These are phyloP conservation scores for Penicillium aurantiogriseum DNA, from an alignment of 2,329 filamentous ascomycete species.

Conservation along the genomic window DNA sequence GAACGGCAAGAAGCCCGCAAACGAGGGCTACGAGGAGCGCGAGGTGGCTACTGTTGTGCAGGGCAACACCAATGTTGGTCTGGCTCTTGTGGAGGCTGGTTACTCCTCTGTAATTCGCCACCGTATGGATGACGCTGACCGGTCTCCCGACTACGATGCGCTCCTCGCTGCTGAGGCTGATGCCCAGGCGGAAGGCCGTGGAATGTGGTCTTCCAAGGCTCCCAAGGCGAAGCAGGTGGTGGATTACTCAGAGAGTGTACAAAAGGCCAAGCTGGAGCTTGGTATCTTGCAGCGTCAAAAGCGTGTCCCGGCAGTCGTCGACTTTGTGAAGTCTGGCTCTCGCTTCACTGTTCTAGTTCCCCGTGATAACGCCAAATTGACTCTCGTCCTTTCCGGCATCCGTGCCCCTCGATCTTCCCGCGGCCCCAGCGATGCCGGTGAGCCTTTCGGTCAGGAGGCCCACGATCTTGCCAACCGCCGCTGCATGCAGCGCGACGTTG, in stretches of 20 bases:
- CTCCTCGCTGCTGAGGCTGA: conserved; percentile 46
- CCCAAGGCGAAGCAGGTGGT: conserved; percentile 78
- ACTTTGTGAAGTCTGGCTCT: conserved; percentile 96
- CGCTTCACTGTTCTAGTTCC: conserved; percentile 90
- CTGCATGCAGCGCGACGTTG: conserved; percentile 90
- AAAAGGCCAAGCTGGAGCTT: conserved; percentile 94
- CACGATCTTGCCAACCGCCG: conserved; percentile 85
- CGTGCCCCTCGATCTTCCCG: conserved; percentile 84
- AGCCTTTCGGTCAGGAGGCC: conserved; percentile 94
- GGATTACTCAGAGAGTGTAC: conserved; percentile 86
- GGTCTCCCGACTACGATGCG: conserved; percentile 85
- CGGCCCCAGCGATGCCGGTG: conserved; percentile 73
- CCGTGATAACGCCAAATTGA: conserved; percentile 90
- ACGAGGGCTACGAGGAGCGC: conserved; percentile 86
- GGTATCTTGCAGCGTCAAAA: conserved; percentile 85
- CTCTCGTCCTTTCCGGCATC: conserved; percentile 89
- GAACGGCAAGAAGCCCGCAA: conserved; percentile 86
- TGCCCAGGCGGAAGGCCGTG: conserved; percentile 84
- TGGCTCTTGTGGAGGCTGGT: conserved; percentile 84
- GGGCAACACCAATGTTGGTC: conserved; percentile 81
- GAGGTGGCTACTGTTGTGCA: conserved; percentile 87
- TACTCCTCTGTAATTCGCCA: conserved; percentile 94
- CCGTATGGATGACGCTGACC: conserved; percentile 88
- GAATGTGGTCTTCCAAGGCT: conserved; percentile 91
- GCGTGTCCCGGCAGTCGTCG: conserved; percentile 87